Conservation (phyloP, 495 filamentous ascomycete species). For the Tuber indicum region DNA sequence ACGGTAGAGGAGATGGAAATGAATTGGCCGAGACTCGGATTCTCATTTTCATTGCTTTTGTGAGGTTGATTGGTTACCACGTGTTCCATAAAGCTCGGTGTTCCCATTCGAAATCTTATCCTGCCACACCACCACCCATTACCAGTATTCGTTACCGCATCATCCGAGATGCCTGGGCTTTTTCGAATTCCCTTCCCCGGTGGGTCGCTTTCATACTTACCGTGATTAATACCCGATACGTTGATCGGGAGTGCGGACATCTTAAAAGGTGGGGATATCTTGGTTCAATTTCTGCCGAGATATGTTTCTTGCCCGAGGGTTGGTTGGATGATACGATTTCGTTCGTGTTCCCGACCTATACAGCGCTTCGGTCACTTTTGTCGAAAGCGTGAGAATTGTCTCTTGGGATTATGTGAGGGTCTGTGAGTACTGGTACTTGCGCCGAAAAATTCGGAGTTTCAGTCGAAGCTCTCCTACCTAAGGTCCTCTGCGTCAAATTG, state of each 20-base stretch:
- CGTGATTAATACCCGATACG: background rate
- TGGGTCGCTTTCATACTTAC: background rate
- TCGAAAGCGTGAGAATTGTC: background rate
- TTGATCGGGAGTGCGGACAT: background rate
- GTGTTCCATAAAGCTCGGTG: background rate
- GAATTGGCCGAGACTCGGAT: background rate
- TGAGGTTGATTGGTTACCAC: background rate
- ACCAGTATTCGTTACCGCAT: conserved; percentile 2
- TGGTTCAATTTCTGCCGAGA: background rate
- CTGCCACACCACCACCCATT: background rate
- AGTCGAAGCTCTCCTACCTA: background rate
- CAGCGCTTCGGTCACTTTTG: background rate
- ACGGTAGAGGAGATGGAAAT: background rate
- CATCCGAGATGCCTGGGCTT: background rate
- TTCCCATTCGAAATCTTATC: background rate
- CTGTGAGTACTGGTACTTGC: background rate
- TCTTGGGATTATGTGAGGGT: background rate
- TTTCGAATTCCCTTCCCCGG: background rate
- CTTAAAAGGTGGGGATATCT: background rate
- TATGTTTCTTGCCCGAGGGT: background rate
- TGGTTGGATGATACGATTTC: background rate
- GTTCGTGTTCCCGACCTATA: background rate
- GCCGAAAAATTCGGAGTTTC: background rate
- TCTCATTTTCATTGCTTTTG: background rate
- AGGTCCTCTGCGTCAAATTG: background rate